phyloP scores from a whole-genome alignment of 805 yeast species.

The Danielia oregonensis region DNA sequence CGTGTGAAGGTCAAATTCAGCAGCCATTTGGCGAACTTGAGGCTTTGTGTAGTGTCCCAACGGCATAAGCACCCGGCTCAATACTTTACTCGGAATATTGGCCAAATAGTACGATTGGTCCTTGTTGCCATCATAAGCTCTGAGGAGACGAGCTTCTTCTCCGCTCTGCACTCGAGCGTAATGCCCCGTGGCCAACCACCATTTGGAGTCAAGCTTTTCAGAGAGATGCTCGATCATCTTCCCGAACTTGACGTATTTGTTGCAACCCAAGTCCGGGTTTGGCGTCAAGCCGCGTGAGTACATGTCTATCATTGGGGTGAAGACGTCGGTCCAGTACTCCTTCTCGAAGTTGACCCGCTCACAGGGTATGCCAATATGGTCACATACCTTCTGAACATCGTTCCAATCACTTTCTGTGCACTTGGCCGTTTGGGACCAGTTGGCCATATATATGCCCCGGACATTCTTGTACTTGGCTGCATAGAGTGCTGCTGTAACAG shows the following conservation, averaged over 20 bases:
- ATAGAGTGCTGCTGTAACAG: constrained; percentile 74
- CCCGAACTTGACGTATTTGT: constrained; percentile 84
- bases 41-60: constrained; percentile 77
- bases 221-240: constrained; percentile 56
- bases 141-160: constrained; percentile 44
- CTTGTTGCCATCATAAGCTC: constrained; percentile 58
- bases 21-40: constrained; percentile 66
- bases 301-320: constrained; percentile 81
- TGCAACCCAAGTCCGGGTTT: constrained; percentile 91
- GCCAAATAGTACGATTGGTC: constrained; percentile 93
- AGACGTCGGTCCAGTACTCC: constrained; percentile 92
- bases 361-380: constrained; percentile 60
- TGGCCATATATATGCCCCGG: constrained; percentile 86
- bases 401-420: constrained; percentile 90
- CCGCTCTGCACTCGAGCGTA: constrained; percentile 48
- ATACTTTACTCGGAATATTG: constrained; percentile 46
- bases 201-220: constrained; percentile 19
- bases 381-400: constrained; percentile 67
- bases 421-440: constrained; percentile 68
- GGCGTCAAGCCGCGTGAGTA: constrained; percentile 81
- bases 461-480: constrained; percentile 57
- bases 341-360: constrained; percentile 79
- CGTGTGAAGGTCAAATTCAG: constrained; percentile 47
- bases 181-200: constrained; percentile 94
- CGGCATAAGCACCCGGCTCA: constrained; percentile 65